Evolutionary conservation across 331 rosid genomes (phyloP).

Genomic region (Rhamnella rubrinervis): DNA sequence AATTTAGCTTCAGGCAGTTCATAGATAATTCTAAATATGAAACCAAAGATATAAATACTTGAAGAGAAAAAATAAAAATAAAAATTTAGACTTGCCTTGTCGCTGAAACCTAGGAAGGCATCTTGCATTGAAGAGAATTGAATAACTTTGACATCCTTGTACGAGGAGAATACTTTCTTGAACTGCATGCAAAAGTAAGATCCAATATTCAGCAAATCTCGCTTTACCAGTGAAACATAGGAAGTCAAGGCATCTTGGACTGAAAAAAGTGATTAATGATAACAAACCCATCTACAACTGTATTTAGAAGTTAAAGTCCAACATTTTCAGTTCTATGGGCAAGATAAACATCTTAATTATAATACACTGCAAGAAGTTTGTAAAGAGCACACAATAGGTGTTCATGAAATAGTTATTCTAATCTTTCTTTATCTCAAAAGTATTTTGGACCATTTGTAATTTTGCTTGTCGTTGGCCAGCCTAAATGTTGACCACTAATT

Average conservation of each 20-base stretch:
- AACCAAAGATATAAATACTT: neutral
- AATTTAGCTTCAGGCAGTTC: slow-evolving; percentile 9
- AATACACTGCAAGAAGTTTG: neutral
- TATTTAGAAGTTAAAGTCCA: neutral
- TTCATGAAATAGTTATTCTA: neutral
- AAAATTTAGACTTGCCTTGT: slow-evolving; percentile 52
- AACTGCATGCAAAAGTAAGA: slow-evolving; percentile 47
- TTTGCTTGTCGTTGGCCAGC: neutral
- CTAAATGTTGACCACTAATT: neutral
- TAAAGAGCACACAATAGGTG: neutral
- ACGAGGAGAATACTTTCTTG: slow-evolving; percentile 61
- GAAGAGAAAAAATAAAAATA: neutral
- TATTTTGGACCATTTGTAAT: neutral
- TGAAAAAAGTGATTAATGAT: neutral
- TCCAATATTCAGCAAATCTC: neutral
- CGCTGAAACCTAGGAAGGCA: slow-evolving; percentile 63
- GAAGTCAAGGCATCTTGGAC: neutral
- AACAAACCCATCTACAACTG: too few relatives aligned
- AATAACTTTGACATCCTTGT: slow-evolving; percentile 82
- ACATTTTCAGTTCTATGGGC: slow-evolving; percentile 3
- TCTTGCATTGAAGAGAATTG: slow-evolving; percentile 93
- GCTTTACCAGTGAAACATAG: neutral
- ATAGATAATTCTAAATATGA: neutral
- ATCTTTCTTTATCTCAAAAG: neutral
- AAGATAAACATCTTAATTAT: slow-evolving; percentile 1